Evolutionary conservation across 169 alveolate genomes (phyloP).

Genomic region (Prorocentrum cordatum): DNA sequence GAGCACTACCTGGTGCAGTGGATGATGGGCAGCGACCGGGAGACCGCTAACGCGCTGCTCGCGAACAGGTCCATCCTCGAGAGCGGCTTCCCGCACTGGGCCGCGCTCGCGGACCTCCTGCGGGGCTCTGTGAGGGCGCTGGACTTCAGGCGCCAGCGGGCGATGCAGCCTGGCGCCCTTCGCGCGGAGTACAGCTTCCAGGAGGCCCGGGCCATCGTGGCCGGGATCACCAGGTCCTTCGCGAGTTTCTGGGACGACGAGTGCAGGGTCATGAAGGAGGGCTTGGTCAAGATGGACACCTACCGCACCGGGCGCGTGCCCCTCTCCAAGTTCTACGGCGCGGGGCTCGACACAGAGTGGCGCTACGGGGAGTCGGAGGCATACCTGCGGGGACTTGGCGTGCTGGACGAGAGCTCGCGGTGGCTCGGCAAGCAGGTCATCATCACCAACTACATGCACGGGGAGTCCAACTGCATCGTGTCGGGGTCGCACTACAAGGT

Average conservation of each 20-base stretch:
- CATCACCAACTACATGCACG: slow-evolving; percentile 54
- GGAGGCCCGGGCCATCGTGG: too few relatives aligned
- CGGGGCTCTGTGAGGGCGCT: too few relatives aligned
- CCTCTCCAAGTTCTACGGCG: slow-evolving; percentile 40
- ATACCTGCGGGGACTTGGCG: slow-evolving; percentile 47
- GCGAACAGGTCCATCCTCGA: too few relatives aligned
- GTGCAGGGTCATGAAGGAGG: slow-evolving; percentile 51
- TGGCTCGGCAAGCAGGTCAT: slow-evolving; percentile 42
- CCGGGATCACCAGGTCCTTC: slow-evolving; percentile 39
- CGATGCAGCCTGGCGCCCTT: too few relatives aligned
- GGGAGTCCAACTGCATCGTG: slow-evolving; percentile 49
- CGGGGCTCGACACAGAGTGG: slow-evolving; percentile 49
- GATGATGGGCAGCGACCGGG: too few relatives aligned
- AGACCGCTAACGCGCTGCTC: too few relatives aligned
- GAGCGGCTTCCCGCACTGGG: too few relatives aligned
- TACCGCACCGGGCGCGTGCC: slow-evolving; percentile 56
- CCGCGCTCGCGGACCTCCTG: too few relatives aligned
- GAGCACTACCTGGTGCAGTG: too few relatives aligned
- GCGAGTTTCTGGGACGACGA: slow-evolving; percentile 54
- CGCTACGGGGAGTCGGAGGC: slow-evolving; percentile 62
- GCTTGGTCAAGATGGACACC: slow-evolving; percentile 27
- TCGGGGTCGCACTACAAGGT: slow-evolving; percentile 22
- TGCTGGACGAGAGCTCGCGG: slow-evolving; percentile 23
- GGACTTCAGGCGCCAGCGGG: too few relatives aligned
- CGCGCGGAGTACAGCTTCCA: too few relatives aligned